Conservation (phyloP, 129 eudicot species). For the Solidago caesia region DNA sequence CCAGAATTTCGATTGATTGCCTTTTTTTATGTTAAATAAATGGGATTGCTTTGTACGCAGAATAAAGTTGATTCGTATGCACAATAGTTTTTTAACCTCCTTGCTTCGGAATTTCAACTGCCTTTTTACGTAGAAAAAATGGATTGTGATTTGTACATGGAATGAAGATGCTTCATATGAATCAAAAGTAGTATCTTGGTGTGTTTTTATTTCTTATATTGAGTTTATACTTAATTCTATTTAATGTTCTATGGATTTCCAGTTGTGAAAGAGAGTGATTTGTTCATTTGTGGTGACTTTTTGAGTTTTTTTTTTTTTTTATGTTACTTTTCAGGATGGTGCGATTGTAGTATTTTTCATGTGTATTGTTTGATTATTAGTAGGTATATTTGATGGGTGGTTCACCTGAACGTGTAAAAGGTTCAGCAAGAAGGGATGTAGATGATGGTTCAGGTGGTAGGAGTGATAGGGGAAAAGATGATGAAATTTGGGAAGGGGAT, state of each 20-base stretch:
- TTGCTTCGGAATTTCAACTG: background rate
- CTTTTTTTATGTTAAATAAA: too few species aligned
- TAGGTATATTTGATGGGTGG: constrained; percentile 42
- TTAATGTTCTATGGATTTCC: background rate
- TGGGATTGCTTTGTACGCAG: too few species aligned
- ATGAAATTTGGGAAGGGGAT: constrained; percentile 57
- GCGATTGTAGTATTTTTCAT: constrained; percentile 21
- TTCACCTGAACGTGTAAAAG: constrained; percentile 70
- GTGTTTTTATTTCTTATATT: background rate
- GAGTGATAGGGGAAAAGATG: constrained; percentile 52
- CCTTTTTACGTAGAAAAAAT: too few species aligned
- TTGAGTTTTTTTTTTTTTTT: background rate
- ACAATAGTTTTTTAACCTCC: too few species aligned
- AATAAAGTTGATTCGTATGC: too few species aligned
- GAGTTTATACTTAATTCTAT: background rate
- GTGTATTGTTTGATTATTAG: background rate
- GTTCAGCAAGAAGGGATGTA: constrained; percentile 46
- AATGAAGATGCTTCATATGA: too few species aligned
- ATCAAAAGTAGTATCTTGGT: too few species aligned
- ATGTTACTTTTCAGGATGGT: constrained; percentile 25
- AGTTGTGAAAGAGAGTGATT: constrained; percentile 12
- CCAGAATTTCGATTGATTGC: too few species aligned
- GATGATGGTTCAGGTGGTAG: constrained; percentile 52
- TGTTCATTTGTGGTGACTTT: background rate
- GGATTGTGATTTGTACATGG: background rate